Base-by-base conservation (phyloP, 2,329 filamentous ascomycete genomes). In the Stachybotrys chlorohalonatus region DNA sequence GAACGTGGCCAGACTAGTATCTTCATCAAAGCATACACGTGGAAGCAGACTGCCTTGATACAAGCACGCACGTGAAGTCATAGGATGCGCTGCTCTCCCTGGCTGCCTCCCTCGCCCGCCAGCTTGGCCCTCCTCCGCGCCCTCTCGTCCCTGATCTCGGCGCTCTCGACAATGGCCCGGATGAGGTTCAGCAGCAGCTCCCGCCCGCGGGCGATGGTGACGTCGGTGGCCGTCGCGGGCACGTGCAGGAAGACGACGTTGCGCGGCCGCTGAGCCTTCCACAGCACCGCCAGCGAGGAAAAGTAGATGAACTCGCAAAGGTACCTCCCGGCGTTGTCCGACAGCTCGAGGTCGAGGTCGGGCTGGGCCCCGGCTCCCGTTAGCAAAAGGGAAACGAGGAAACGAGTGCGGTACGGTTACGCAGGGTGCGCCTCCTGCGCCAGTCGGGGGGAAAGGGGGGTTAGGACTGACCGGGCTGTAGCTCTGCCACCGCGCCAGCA, bases 251-350 rank as follows among this genome's bases (percentile, higher is more conserved):
- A 92, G 2, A 85, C 69, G 6, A 87, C 82, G 55, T 78, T 78
- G 54, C 71, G 71, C 17, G 71, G 69, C 56, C 75, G 65, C 49
- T 73, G 63, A 50, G 73, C 68, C 64, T 77, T 79, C 62, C 72
- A 74, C 42, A 83, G 70, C 55, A 83, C 72, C 17, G 85, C 76
- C 60, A 90, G 68, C 57, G 83, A 87, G 7, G 82, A 83, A 69
- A 84, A 90, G 68, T 87, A 89, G 60, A 87, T 90, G 64, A 89
- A 92, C 65, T 92, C 88, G 69, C 88, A 92, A 15, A 91, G 74
- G 67, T 86, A 92, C 17, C 79, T 79, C 3, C 88, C 88, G 0
- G 88, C 83, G 60, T 92, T 85, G 48, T 84, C 78, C 0, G 86
- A 90, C 46, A 87, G 73, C 36, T 82, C 77, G 7, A 84, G 66